phyloP scores from a whole-genome alignment of 257 asterid genomes.

The Solanum okadae region DNA sequence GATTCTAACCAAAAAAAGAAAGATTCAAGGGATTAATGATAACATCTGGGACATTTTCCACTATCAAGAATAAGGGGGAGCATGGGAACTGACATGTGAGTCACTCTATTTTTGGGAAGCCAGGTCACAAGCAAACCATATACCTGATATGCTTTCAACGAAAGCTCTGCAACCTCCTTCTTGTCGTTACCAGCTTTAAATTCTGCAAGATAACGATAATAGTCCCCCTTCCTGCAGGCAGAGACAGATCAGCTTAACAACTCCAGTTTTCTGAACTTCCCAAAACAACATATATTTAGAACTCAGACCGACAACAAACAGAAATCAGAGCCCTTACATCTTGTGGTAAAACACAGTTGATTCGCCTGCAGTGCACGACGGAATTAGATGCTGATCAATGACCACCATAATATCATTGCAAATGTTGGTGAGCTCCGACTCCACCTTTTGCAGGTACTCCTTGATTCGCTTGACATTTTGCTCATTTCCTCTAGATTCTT shows the following conservation, averaged over 20 bases:
- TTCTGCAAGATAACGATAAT: conserved; percentile 59
- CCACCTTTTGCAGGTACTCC: conserved; percentile 77
- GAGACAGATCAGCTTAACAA: conserved; percentile 2
- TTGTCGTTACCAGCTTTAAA: conserved; percentile 46
- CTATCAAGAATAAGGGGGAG: not conserved
- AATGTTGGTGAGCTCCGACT: conserved; percentile 60
- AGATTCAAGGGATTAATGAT: not conserved
- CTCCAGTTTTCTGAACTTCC: not conserved
- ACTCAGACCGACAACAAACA: not conserved
- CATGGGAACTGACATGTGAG: not conserved
- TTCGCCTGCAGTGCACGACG: conserved; percentile 70
- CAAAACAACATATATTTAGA: not conserved
- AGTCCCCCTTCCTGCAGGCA: conserved; percentile 59
- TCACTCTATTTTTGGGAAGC: not conserved
- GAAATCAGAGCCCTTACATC: conserved; percentile 38
- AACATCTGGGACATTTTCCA: not conserved
- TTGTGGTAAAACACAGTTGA: conserved; percentile 79
- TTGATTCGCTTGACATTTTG: conserved; percentile 68
- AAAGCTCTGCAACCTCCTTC: conserved; percentile 56
- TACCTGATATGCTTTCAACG: conserved; percentile 63
- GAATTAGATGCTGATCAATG: conserved; percentile 81
- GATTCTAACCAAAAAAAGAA: not conserved
- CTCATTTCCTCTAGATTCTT: conserved; percentile 82
- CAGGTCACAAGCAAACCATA: not conserved
- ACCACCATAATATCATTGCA: conserved; percentile 66